phyloP scores from a whole-genome alignment of 345 rosid species.

The Pistacia atlantica region DNA sequence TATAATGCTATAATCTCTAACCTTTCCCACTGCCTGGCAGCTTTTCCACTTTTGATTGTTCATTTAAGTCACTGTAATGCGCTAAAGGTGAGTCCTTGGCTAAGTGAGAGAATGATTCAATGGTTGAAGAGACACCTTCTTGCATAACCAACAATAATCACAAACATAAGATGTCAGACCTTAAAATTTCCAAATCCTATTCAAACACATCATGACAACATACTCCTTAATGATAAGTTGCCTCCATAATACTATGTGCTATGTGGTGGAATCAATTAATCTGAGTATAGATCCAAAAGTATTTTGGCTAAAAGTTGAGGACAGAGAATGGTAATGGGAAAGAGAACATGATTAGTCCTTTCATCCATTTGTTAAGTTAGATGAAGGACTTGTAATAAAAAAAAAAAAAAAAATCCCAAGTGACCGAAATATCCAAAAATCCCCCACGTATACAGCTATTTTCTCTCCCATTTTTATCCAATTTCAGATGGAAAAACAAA shows the following conservation, averaged over 20 bases:
- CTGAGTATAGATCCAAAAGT: constrained; percentile 1
- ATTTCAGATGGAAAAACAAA: no score
- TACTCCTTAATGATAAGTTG: not conserved
- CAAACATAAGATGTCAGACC: not conserved
- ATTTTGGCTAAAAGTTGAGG: not conserved
- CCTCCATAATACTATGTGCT: not conserved
- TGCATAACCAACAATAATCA: constrained; percentile 35
- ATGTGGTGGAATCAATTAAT: not conserved
- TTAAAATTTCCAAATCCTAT: not conserved
- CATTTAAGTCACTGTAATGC: constrained; percentile 33
- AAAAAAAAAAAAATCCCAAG: no score
- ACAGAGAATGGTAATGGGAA: not conserved
- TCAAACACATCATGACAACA: not conserved
- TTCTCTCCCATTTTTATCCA: no score
- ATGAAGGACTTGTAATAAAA: no score
- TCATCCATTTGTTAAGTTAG: no score
- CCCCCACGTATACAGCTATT: no score
- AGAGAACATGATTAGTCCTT: not conserved
- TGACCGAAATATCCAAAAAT: not conserved
- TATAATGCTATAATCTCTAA: constrained; percentile 34
- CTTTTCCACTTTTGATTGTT: constrained; percentile 70
- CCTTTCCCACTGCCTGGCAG: constrained; percentile 89
- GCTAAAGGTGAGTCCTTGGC: constrained; percentile 40
- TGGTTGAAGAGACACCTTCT: constrained; percentile 75
- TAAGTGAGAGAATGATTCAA: constrained; percentile 66